Evolutionary conservation across 2,329 filamentous ascomycete species (phyloP), one percentile per base, ranked within the genome.

Genomic region (Aspergillus proliferans): DNA sequence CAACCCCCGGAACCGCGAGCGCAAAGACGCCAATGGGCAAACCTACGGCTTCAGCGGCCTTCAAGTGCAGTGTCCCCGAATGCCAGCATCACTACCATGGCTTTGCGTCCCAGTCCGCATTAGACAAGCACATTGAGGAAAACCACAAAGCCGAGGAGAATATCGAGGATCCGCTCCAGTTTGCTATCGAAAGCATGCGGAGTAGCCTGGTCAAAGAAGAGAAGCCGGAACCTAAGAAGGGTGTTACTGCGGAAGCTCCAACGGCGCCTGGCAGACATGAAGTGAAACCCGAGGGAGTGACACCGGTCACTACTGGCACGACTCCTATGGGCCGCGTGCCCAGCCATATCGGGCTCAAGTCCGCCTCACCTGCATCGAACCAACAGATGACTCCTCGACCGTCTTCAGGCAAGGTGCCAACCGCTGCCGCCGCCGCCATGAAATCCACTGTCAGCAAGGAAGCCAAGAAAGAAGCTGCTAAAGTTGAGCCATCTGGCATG

Each of bases 141-240:
- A 69, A 65, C 15, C 82, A 84, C 61, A 73, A 75, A 53, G 72
- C 66, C 21, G 71, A 75, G 51, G 66, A 71, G 41, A 64, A 67
- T 1, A 71, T 83, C 34, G 76, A 74, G 4, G 72, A 84, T 59
- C 76, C 79, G 28, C 65, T 83, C 26, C 70, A 75, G n/a, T 85
- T 76, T 59, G 74, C 77, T 22, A 56, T 83, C 6, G 75, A 79
- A 6, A 76, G 73, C 39, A 71, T 80, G 52, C 73, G 73, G 12
- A 71, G 71, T 12, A 73, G 66, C 12, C 64, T 82, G n/a, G 74
- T 80, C 43, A 63, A 74, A 46, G 72, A 77, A 45, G 69, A 71
- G 39, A 58, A 65, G 22, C 22, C 51, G 5, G 54, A 61, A 39
- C 49, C 50, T 19, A 60, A 60, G 43, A 57, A 58, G 45, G 48